Percentiles rank a stretch among this genome's conserved stretches.
Evolutionary conservation across 2,329 filamentous ascomycete species (phyloP).

Genomic region (Fusarium nodosum): DNA sequence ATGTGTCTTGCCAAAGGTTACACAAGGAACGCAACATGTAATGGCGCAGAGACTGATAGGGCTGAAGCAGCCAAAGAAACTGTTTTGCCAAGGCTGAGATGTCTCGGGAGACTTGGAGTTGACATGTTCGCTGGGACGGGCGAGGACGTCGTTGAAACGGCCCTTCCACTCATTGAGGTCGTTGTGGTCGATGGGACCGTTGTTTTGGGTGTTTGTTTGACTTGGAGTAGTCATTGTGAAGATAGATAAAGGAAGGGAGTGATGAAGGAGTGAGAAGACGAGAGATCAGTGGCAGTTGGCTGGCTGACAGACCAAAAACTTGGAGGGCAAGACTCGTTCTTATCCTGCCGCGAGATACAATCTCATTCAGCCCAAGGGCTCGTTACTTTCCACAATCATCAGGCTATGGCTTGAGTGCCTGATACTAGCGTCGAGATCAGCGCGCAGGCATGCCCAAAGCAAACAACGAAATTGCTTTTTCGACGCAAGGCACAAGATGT

Average conservation of each 20-base stretch:
- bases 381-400: neutral
- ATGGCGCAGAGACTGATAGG: slow-evolving; percentile 62
- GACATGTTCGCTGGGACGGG: slow-evolving; percentile 58
- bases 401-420: slow-evolving; percentile 4
- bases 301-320: neutral
- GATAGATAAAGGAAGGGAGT: neutral
- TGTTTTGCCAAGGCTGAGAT: slow-evolving; percentile 56
- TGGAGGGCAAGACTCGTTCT: neutral
- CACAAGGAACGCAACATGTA: slow-evolving; percentile 61
- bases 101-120: slow-evolving; percentile 58
- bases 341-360: neutral
- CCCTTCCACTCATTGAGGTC: slow-evolving; percentile 62
- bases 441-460: neutral
- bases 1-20: slow-evolving; percentile 64
- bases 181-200: slow-evolving; percentile 57
- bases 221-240: slow-evolving; percentile 41
- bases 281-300: neutral
- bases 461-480: slow-evolving; percentile 17
- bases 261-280: slow-evolving; percentile 13
- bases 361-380: neutral
- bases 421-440: slow-evolving; percentile 29
- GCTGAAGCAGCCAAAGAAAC: slow-evolving; percentile 61
- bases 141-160: slow-evolving; percentile 60
- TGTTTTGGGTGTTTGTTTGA: slow-evolving; percentile 40
- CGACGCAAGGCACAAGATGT: slow-evolving; percentile 3